Base-by-base conservation (phyloP, 2,329 filamentous ascomycete species). In the Colletotrichum orchidophilum region DNA sequence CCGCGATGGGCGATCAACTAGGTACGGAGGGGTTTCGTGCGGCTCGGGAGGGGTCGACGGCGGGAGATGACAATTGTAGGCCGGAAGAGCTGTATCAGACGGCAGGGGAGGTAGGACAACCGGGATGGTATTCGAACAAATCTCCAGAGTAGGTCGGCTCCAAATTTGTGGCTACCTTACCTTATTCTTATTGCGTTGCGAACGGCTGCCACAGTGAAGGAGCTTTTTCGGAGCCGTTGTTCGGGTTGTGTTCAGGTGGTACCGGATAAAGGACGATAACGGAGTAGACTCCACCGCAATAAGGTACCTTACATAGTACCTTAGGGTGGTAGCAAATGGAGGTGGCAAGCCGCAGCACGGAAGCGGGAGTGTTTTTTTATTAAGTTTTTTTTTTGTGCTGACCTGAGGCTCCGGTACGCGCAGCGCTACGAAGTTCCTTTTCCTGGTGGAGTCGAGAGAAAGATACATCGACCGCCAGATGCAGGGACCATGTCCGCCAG, bases 181-280 rank as follows among this genome's bases (percentile, higher is more conserved):
- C n/a, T n/a, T n/a, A n/a, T n/a, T n/a, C n/a, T 13, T 60, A 13
- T 42, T 29, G 18, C 35, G 29, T 27, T 5, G 26, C 9, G 18
- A 60, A 60, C 13, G 46, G 57, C 24, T 6, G n/a, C 35, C 13
- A 18, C 21, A 21, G 18, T 9, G 57, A 31, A 35, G 50, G 24
- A 52, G 18, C 24, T 31, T 9, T 29, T 61, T n/a, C 29, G 18
- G 29, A 33, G 21, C 59, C 24, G 42, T 46, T 13, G 18, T 55
- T 24, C 29, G 46, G 13, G 27, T 24, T 24, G 27, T 49, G 55
- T 49, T 18, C n/a, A 33, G 13, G 27, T 24, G 26, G 42, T 24
- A 35, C 27, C n/a, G 8, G 58, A 50, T 61, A 61, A 61, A n/a
- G 27, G n/a, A 50, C 55, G 55, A 59, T 29, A 58, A 58, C 33